Base-by-base conservation (phyloP, 179 eudicot genomes). In the Dionaea muscipula region DNA sequence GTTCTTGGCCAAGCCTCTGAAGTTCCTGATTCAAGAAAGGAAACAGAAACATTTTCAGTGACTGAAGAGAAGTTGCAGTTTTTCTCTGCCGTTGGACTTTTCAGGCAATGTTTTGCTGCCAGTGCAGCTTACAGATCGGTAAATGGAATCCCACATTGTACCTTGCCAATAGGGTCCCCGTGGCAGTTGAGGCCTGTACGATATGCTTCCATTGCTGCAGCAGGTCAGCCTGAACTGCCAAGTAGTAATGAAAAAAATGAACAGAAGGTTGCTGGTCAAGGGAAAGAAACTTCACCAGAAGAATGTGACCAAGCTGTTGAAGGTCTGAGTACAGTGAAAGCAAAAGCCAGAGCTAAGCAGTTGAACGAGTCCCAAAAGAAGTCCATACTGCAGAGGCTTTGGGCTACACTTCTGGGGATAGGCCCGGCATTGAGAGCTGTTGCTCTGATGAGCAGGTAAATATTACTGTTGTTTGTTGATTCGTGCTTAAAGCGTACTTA, bases 271-370 rank as follows among this genome's bases (percentile, higher is more conserved):
- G 58, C 57, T 51, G 50, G 76, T 48, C 78, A 67, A 55, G 71
- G 57, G 47, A 86, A 81, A 69, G 95, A 83, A 67, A 54, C 95
- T 53, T 86, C 95, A 51, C 88, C 95, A 14, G 95, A 81, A 70
- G 93, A 83, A 41, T 86, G 95, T 68, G 95, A 86, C 66, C 81
- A 83, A 57, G 95, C 95, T 20, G 95, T 86, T 56, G 93, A 81
- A 72, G 95, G 82, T 61, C 73, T 86, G 63, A 83, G 79, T 60
- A 66, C 76, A 16, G 79, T 66, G 60, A 76, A 71, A 62, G 80
- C 84, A 33, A 86, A 86, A 77, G 91, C 95, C 28, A 85, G 79
- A 69, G 85, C 87, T 18, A 86, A 79, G 79, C 75, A 79, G 75
- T 43, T 78, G 51, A 83, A 78, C 67, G 94, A 83, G 28, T 56